Evolutionary conservation across 2,329 filamentous ascomycete species (phyloP).

Genomic region (Penicillium sp.): DNA sequence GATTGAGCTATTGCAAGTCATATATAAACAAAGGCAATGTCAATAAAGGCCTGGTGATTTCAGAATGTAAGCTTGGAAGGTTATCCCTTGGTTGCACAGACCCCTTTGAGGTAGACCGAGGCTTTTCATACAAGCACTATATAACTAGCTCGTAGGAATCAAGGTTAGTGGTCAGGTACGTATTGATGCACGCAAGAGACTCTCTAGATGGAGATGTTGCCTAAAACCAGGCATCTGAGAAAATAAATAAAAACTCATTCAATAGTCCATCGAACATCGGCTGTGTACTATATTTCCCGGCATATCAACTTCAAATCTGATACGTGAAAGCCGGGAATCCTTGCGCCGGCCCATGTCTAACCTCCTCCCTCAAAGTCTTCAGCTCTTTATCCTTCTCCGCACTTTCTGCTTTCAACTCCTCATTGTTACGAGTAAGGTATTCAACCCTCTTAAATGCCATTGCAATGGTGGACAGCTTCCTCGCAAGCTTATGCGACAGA

Average conservation of each 20-base stretch:
- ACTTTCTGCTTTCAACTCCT: not conserved
- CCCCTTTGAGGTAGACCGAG: not conserved
- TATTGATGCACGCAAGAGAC: no score
- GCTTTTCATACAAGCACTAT: not conserved
- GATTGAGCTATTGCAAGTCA: not conserved
- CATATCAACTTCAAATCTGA: not conserved
- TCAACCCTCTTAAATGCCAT: not conserved
- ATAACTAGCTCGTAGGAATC: no score
- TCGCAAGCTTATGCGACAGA: constrained; percentile 10
- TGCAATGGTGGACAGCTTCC: not conserved
- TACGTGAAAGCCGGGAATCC: not conserved
- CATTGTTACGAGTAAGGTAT: not conserved
- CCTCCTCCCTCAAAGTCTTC: constrained; percentile 2
- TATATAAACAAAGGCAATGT: not conserved
- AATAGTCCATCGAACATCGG: not conserved
- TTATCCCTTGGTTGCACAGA: not conserved
- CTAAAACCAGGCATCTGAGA: no score
- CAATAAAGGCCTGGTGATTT: not conserved
- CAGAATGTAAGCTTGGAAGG: not conserved
- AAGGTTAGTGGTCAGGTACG: no score
- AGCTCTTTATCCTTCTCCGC: not conserved
- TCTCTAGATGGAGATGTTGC: no score
- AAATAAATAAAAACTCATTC: not conserved
- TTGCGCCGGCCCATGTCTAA: not conserved
- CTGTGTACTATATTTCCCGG: not conserved